Conservation (phyloP, 1,139 yeast species). For the Blastobotrys apis region DNA sequence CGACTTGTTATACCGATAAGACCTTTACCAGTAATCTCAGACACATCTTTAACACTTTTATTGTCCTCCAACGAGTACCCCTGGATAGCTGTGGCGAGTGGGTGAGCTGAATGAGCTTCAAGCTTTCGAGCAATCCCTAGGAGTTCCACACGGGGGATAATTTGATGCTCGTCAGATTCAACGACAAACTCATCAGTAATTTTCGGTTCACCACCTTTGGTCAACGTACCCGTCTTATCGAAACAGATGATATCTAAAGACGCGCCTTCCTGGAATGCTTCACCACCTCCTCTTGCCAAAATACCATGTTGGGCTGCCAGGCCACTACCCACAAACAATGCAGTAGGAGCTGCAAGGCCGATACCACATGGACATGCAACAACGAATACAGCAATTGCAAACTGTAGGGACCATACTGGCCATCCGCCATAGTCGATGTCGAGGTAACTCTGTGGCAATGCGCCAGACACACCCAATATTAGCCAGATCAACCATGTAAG, state of each 20-base stretch:
- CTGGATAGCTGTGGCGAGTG: constrained; percentile 58
- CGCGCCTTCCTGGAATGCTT: constrained; percentile 76
- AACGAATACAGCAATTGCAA: constrained; percentile 74
- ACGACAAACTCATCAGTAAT: constrained; percentile 48
- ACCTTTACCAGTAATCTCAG: constrained; percentile 54
- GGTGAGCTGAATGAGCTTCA: constrained; percentile 66
- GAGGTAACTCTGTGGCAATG: constrained; percentile 50
- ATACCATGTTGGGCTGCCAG: constrained; percentile 79
- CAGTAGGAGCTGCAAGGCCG: constrained; percentile 90
- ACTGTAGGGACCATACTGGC: constrained; percentile 73
- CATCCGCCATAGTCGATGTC: constrained; percentile 71
- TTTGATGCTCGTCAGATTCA: constrained; percentile 11
- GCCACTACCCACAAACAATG: constrained; percentile 86
- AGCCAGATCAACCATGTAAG: constrained; percentile 69
- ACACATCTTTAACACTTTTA: constrained; percentile 29
- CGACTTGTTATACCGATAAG: constrained; percentile 43
- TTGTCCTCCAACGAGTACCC: constrained; percentile 37
- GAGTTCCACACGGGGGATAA: constrained; percentile 17
- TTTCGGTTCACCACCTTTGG: constrained; percentile 48
- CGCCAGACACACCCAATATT: constrained; percentile 50
- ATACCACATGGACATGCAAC: constrained; percentile 93
- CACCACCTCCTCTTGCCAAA: constrained; percentile 76
- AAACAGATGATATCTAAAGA: constrained; percentile 61
- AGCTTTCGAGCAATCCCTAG: constrained; percentile 55
- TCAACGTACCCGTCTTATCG: constrained; percentile 77